Base-by-base conservation (phyloP, 192 early-diverging fungal species). In the Chytriomyces hyalinus region DNA sequence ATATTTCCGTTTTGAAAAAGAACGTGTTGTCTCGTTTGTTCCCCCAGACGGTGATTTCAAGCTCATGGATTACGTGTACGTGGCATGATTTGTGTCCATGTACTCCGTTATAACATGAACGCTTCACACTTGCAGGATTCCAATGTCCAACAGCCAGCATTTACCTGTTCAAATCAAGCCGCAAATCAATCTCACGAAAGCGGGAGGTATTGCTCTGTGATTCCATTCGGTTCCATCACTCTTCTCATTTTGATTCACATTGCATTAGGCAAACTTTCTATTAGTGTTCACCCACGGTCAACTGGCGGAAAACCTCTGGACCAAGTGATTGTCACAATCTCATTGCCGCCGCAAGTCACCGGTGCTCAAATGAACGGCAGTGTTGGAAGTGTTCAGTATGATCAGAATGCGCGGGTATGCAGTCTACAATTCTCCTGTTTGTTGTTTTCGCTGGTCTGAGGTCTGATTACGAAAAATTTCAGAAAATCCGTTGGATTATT, bases 21-120 rank as follows among this genome's bases (percentile, higher is more conserved):
- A 96, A 59, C 86, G 90, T 24, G 78, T 90, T 3, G 80, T 98
- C 11, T 95, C 92, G 4, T 98, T 97, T 89, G 88, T 98, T 6
- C 97, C 97, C 8, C 97, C 97, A 7, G 96, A 98, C 81, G 96
- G 96, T 6, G 87, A 88, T 63, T 97, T 97, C 81, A 93, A 91
- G 74, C 86, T 98, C 10, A 90, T 95, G 90, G 89, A 88, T n/a
- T 95, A 95, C 71, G 80, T 61, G 76, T 83, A 80, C 59, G 73
- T 65, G 26, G 28, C 59, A 36, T 36, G 36, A 15, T 82, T 76
- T 57, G 2, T 50, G 24, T 20, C 36, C 10, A 48, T 45, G 8
- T 22, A 13, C 9, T 65, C 15, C 51, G 11, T 47, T 36, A 6
- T 50, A 67, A 15, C 65, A 59, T 53, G 36, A 11, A 57, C 67